These are phyloP conservation scores for Patellifolia procumbens DNA, from an alignment of 179 eudicot genomes.

Conservation along the genomic window DNA sequence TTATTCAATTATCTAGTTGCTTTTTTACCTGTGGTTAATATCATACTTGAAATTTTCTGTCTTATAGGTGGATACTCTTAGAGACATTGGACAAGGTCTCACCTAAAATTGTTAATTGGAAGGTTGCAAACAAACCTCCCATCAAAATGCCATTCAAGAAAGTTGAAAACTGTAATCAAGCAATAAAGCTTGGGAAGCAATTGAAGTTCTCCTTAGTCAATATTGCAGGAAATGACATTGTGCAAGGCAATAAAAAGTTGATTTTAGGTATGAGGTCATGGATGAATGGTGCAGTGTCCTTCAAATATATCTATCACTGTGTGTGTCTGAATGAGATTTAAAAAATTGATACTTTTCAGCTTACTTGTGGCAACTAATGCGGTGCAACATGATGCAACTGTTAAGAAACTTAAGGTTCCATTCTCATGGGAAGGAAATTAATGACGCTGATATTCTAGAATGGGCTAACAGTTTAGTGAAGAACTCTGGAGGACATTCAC, in stretches of 20 bases:
- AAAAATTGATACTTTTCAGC: conserved; percentile 48
- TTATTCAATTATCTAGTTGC: background rate
- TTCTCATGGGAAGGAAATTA: conserved; percentile 89
- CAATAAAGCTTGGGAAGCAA: conserved; percentile 86
- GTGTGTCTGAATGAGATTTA: conserved; percentile 5
- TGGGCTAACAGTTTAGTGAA: conserved; percentile 84
- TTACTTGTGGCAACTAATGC: conserved; percentile 93
- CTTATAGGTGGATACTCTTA: conserved; percentile 81
- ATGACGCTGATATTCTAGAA: conserved; percentile 76
- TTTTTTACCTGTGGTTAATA: conserved; percentile 3
- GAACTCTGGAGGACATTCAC: conserved; percentile 62
- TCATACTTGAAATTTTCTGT: background rate
- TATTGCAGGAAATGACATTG: conserved; percentile 94
- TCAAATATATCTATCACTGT: too few species aligned
- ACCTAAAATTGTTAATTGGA: conserved; percentile 94
- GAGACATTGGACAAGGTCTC: conserved; percentile 89
- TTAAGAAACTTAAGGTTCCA: conserved; percentile 76
- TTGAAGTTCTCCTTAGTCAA: conserved; percentile 91
- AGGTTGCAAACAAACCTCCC: conserved; percentile 78
- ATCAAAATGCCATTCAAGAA: conserved; percentile 94
- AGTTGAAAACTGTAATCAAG: conserved; percentile 97
- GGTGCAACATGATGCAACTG: conserved; percentile 88
- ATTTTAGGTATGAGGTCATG: conserved; percentile 61
- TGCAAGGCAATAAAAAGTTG: conserved; percentile 87
- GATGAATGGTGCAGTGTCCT: background rate